A percentile compares a stretch with the other conserved stretches of the same genome.
Evolutionary conservation across 257 asterid genomes (phyloP).

Genomic region (Plantago elongata): DNA sequence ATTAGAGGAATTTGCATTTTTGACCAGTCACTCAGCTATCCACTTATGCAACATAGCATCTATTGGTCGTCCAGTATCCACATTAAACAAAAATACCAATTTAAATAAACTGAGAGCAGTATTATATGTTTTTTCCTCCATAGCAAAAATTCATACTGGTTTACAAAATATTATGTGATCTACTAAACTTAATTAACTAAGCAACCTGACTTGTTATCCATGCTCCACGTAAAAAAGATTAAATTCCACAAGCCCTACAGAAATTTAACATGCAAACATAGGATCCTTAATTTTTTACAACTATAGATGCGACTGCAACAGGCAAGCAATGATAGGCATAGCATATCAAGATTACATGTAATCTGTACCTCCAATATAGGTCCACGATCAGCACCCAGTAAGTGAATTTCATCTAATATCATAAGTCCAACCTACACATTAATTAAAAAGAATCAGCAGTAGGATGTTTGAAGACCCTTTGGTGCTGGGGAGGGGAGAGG

Average conservation of each 20-base stretch:
- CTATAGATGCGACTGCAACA: constrained; percentile 14
- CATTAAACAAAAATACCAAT: too few species aligned
- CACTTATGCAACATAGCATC: too few species aligned
- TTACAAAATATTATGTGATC: too few species aligned
- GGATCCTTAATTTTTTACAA: constrained; percentile 6
- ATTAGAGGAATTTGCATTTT: too few species aligned
- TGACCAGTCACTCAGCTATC: too few species aligned
- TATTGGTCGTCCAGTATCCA: too few species aligned
- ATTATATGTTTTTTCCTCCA: too few species aligned
- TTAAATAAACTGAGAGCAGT: too few species aligned
- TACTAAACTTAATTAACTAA: too few species aligned
- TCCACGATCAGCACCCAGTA: constrained; percentile 99
- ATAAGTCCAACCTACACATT: constrained; percentile 78
- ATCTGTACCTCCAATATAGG: constrained; percentile 88
- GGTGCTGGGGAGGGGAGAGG: too few species aligned
- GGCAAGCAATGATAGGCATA: not conserved
- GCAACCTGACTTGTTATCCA: not conserved
- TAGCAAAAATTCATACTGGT: too few species aligned
- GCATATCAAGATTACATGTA: constrained; percentile 15
- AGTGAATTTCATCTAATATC: constrained; percentile 96
- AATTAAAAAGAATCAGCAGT: constrained; percentile 4
- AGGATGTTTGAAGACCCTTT: not conserved
- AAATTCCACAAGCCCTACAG: constrained; percentile 1
- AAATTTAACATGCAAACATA: constrained; percentile 9
- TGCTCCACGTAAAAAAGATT: not conserved